Evolutionary conservation across 495 filamentous ascomycete species (phyloP).

Genomic region (Neurospora intermedia): DNA sequence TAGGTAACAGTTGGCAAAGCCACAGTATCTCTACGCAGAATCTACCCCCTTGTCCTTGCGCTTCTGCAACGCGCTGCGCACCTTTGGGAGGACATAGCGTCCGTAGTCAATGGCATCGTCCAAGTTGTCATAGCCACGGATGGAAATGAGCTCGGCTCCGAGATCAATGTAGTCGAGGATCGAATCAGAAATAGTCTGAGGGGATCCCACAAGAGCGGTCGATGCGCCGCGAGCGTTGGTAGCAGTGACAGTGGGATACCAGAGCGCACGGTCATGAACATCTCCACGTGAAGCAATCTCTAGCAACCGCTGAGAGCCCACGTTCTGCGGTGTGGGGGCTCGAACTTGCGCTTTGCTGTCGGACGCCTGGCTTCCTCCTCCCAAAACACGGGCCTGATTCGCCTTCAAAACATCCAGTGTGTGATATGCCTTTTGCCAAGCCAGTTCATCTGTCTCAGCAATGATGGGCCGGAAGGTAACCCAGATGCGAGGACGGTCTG

Average conservation of each 20-base stretch:
- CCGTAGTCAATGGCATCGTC: conserved; percentile 46
- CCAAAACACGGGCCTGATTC: conserved; percentile 2
- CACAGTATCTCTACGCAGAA: not conserved
- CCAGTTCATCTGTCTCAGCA: conserved; percentile 44
- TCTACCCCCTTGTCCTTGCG: conserved; percentile 3
- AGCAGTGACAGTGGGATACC: conserved; percentile 46
- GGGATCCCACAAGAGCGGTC: conserved; percentile 42
- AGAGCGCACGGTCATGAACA: conserved; percentile 44
- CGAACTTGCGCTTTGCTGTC: not conserved
- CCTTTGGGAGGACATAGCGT: conserved; percentile 36
- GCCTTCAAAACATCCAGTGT: conserved; percentile 32
- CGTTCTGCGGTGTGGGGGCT: conserved; percentile 36
- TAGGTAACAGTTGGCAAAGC: not conserved
- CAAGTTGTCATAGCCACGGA: conserved; percentile 45
- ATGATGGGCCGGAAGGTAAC: conserved; percentile 46
- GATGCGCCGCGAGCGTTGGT: conserved; percentile 45
- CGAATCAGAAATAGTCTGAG: conserved; percentile 37
- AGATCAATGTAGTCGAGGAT: conserved; percentile 44
- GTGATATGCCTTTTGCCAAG: conserved; percentile 41
- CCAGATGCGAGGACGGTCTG: conserved; percentile 42
- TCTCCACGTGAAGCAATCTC: conserved; percentile 43
- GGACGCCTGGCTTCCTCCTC: not conserved
- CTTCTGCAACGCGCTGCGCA: conserved; percentile 32
- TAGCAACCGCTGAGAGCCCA: conserved; percentile 41
- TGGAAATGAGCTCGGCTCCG: conserved; percentile 42